Conservation (phyloP, 805 yeast species). For the Wickerhamiella cacticola region DNA sequence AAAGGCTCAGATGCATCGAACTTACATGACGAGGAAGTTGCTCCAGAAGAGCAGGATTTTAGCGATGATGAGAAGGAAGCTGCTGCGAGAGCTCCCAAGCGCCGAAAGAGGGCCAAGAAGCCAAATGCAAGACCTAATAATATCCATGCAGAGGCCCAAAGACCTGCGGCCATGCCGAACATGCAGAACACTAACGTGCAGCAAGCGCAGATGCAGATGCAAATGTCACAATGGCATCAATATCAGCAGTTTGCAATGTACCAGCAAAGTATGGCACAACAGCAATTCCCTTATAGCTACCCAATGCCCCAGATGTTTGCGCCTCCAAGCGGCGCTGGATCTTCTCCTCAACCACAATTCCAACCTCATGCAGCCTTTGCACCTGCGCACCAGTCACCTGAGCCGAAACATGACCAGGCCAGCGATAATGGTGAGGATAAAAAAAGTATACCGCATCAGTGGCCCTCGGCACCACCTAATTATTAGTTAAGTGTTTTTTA, state of each 20-base stretch:
- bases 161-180: background rate
- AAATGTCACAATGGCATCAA: conserved; percentile 8
- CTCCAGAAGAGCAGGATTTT: conserved; percentile 86
- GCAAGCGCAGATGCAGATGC: conserved; percentile 3
- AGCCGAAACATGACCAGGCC: background rate
- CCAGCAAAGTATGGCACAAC: conserved; percentile 7
- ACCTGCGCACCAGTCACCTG: background rate
- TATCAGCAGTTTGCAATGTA: conserved; percentile 5
- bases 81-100: conserved; percentile 51
- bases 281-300: background rate
- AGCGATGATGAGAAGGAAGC: conserved; percentile 89
- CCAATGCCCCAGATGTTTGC: background rate
- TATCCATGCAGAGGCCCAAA: background rate
- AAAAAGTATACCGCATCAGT: background rate
- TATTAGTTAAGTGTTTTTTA: background rate
- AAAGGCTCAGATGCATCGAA: conserved; percentile 95
- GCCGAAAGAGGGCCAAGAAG: conserved; percentile 41
- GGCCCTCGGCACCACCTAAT: conserved; percentile 6
- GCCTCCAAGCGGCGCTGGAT: background rate
- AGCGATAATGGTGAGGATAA: background rate
- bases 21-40: conserved; percentile 85
- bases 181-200: background rate
- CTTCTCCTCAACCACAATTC: background rate
- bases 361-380: background rate
- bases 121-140: conserved; percentile 12